Evolutionary conservation across 805 yeast genomes (phyloP).

Genomic region (Candida alai): DNA sequence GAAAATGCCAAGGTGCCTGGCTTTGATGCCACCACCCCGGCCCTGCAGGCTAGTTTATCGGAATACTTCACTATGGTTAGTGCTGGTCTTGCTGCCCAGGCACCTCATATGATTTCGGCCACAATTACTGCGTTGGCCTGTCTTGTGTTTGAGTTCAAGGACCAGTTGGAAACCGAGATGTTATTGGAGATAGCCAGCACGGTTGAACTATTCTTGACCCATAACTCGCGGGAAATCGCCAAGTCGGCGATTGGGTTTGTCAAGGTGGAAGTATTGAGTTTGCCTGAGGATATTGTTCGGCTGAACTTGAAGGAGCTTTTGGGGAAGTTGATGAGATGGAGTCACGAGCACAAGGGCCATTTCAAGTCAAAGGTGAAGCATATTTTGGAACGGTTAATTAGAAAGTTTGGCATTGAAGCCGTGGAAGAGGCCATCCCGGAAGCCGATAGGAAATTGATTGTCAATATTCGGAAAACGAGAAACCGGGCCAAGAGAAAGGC

Average conservation of each 20-base stretch:
- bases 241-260: constrained; percentile 93
- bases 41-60: constrained; percentile 61
- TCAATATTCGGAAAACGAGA: constrained; percentile 80
- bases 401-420: constrained; percentile 88
- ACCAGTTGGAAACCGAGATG: constrained; percentile 53
- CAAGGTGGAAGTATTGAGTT: constrained; percentile 78
- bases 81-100: constrained; percentile 93
- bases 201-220: constrained; percentile 84
- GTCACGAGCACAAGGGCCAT: constrained; percentile 93
- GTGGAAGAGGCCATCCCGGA: constrained; percentile 85
- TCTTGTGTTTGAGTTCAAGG: constrained; percentile 79
- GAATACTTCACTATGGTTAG: constrained; percentile 90
- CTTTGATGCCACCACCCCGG: constrained; percentile 59
- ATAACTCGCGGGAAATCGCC: constrained; percentile 89
- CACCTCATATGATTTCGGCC: constrained; percentile 97
- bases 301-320: constrained; percentile 64
- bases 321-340: constrained; percentile 79
- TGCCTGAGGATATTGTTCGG: constrained; percentile 74
- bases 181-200: constrained; percentile 78
- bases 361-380: constrained; percentile 92
- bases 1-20: constrained; percentile 64
- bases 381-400: constrained; percentile 82
- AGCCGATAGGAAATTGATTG: constrained; percentile 76
- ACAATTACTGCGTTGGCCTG: constrained; percentile 82
- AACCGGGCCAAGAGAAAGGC: constrained; percentile 80